phyloP scores from a whole-genome alignment of 805 yeast genomes.

The Ogataea corticis region DNA sequence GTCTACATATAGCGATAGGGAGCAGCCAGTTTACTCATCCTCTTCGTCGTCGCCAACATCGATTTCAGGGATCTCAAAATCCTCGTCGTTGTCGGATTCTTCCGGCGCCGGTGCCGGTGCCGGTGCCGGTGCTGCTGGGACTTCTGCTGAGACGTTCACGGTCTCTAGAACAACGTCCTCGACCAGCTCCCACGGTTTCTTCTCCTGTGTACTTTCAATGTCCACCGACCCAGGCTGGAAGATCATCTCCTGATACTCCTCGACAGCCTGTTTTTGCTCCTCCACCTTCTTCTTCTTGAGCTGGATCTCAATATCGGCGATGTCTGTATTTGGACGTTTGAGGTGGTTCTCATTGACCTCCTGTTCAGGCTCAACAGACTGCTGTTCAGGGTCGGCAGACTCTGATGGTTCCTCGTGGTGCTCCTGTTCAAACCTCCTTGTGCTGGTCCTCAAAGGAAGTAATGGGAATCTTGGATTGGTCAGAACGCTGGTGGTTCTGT shows the following conservation, averaged over 20 bases:
- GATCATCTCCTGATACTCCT: constrained; percentile 16
- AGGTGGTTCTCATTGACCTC: constrained; percentile 9
- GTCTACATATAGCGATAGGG: neutral
- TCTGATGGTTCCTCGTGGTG: constrained; percentile 16
- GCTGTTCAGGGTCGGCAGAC: neutral
- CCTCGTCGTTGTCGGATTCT: constrained; percentile 33
- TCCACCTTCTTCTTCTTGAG: constrained; percentile 15
- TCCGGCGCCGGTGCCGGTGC: constrained; percentile 4
- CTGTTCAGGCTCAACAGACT: no score
- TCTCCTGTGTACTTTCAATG: constrained; percentile 7
- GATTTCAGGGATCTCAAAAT: constrained; percentile 39
- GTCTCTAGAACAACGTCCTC: neutral
- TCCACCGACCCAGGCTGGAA: constrained; percentile 16
- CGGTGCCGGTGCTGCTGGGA: neutral
- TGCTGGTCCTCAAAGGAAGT: constrained; percentile 20
- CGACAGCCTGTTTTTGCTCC: constrained; percentile 10
- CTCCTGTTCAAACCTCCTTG: constrained; percentile 1
- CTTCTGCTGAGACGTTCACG: neutral
- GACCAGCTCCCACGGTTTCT: constrained; percentile 1
- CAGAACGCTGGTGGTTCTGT: constrained; percentile 56
- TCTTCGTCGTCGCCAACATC: constrained; percentile 34
- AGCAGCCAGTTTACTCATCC: constrained; percentile 1
- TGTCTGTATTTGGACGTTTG: constrained; percentile 1
- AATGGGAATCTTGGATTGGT: constrained; percentile 76
- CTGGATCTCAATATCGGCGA: constrained; percentile 13